Percentiles rank a stretch among this genome's conserved stretches.
phyloP scores from a whole-genome alignment of 2,329 filamentous ascomycete species.

The Graphium sp. region DNA sequence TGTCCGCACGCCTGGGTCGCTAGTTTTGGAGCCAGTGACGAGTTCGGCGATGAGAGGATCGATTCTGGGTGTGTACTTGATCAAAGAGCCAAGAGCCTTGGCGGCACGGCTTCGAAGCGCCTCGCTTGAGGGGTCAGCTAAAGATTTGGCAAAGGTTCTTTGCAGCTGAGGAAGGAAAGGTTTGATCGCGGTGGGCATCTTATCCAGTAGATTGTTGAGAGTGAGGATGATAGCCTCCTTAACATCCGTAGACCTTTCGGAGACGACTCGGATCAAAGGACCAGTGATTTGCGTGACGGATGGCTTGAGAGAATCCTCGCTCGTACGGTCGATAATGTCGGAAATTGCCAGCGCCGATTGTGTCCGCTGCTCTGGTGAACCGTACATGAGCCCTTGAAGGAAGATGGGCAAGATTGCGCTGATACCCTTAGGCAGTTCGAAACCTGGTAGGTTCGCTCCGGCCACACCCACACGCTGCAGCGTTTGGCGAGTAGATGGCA shows the following conservation, averaged over 20 bases:
- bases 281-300: slow-evolving; percentile 97
- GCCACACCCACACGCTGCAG: slow-evolving; percentile 78
- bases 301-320: slow-evolving; percentile 71
- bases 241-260: slow-evolving; percentile 88
- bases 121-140: slow-evolving; percentile 87
- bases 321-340: slow-evolving; percentile 87
- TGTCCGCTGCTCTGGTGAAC: slow-evolving; percentile 77
- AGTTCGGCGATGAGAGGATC: slow-evolving; percentile 87
- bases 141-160: slow-evolving; percentile 87
- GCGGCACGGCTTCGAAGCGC: slow-evolving; percentile 74
- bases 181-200: slow-evolving; percentile 89
- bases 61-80: slow-evolving; percentile 87
- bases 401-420: slow-evolving; percentile 93
- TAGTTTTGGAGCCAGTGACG: slow-evolving; percentile 86
- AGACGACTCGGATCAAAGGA: slow-evolving; percentile 92
- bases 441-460: slow-evolving; percentile 72
- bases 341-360: slow-evolving; percentile 87
- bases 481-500: slow-evolving; percentile 70
- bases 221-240: slow-evolving; percentile 89
- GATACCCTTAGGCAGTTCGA: slow-evolving; percentile 89
- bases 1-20: slow-evolving; percentile 71
- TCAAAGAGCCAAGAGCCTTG: slow-evolving; percentile 84
- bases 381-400: slow-evolving; percentile 94
- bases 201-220: slow-evolving; percentile 86
- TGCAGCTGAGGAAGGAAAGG: slow-evolving; percentile 95